Base-by-base conservation (phyloP, 805 yeast genomes). In the Maudiozyma bulderi region DNA sequence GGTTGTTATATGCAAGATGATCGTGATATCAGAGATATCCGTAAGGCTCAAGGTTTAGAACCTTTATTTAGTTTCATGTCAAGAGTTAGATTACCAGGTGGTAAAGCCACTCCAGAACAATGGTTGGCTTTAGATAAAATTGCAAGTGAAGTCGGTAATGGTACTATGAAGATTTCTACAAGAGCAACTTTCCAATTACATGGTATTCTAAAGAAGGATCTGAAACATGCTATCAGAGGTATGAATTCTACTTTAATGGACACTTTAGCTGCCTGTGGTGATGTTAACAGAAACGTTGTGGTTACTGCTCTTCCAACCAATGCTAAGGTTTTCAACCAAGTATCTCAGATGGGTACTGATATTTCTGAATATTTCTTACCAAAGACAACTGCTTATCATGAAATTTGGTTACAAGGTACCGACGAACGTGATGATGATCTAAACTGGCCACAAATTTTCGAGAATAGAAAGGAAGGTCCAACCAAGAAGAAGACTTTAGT, bases 1-100 rank as follows among this genome's bases (percentile, higher is more conserved):
- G 98, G 98, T 71, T 88, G 89, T 57, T 91, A 91, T 68, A 88
- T 91, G 95, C 98, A 91, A 73, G 98, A 91, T 68, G 98, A 91
- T 66, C 86, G 98, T 73, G 98, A 91, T 68, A 74, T 91, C 51
- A 80, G 98, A 67, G 98, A 91, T 49, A 84, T 86, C 58, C 82
- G 97, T 64, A 91, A 90, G 71, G 79, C 86, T 44, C 87, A 86
- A 64, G 97, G 98, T 42, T 67, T 86, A 54, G 98, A 91, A 70
- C 98, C 98, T 14, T 95, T 95, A 46, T 91, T 86, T 67, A 77
- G 95, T n/a, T 91, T 91, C 70, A 91, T 91, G 98, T 90, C 89
- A 14, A 85, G 98, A 71, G 88, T 87, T 49, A 82, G 98, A 70
- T 74, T 91, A 58, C 96, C 98, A 43, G 97, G 96, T 60, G 95